Percentiles rank a stretch among this genome's conserved stretches.
Evolutionary conservation across 768 basidiomycete genomes (phyloP).

Genomic region (Candolleomyces efflorescens): DNA sequence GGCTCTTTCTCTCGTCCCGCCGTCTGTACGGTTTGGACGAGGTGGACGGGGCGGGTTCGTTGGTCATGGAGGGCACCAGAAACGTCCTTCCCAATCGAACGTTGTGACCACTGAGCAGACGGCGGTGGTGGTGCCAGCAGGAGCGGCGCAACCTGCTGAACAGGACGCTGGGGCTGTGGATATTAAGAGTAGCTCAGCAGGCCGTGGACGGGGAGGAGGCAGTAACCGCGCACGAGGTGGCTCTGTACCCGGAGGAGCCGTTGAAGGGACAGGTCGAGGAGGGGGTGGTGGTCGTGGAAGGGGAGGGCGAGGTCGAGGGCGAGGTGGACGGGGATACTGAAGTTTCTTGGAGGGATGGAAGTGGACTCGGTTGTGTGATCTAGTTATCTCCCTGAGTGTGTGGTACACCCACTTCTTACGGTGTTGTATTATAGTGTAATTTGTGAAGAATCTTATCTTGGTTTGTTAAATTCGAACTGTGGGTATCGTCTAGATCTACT

Average conservation of each 20-base stretch:
- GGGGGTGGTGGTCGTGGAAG: slow-evolving; percentile 6
- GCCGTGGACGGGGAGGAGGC: slow-evolving; percentile 2
- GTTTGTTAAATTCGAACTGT: no score
- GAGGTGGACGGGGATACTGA: not conserved
- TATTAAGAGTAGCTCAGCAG: no score
- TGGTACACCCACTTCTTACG: no score
- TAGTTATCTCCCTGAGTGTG: no score
- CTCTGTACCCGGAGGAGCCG: not conserved
- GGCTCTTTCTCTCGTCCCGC: slow-evolving; percentile 57
- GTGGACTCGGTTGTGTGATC: no score
- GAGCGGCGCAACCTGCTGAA: slow-evolving; percentile 5
- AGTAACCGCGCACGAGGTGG: slow-evolving; percentile 1
- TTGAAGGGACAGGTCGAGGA: slow-evolving; percentile 11
- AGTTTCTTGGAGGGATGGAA: not conserved
- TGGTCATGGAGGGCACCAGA: slow-evolving; percentile 5
- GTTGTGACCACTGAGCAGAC: slow-evolving; percentile 1
- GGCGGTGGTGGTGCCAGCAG: not conserved
- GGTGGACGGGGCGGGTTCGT: slow-evolving; percentile 37
- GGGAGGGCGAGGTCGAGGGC: slow-evolving; percentile 4
- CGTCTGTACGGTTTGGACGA: slow-evolving; percentile 68
- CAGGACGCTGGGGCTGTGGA: not conserved
- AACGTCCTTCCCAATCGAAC: slow-evolving; percentile 6
- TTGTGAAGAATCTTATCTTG: no score
- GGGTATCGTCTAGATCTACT: no score
- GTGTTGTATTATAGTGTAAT: no score